phyloP scores from a whole-genome alignment of 495 filamentous ascomycete genomes.

The Penicillium coffeae region DNA sequence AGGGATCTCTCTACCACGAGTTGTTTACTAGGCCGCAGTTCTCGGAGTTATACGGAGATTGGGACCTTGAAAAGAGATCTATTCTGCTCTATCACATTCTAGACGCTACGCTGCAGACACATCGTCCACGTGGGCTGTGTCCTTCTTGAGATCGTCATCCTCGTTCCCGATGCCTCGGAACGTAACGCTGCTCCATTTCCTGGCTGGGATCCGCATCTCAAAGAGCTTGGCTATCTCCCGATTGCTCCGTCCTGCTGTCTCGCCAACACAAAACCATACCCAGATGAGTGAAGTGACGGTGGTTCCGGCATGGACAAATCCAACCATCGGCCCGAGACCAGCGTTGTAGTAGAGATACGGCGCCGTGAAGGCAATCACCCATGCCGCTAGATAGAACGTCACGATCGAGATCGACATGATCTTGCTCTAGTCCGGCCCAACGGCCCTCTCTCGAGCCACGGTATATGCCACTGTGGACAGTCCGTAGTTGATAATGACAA shows the following conservation, averaged over 20 bases:
- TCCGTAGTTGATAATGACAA: no score
- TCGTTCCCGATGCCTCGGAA: neutral
- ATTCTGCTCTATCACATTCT: no score
- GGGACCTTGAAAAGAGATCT: no score
- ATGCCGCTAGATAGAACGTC: conserved; percentile 30
- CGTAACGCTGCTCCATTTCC: conserved; percentile 1
- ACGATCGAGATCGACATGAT: conserved; percentile 30
- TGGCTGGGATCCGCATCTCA: conserved; percentile 19
- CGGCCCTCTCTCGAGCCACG: no score
- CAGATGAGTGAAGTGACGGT: conserved; percentile 28
- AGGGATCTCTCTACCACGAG: no score
- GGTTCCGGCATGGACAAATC: conserved; percentile 33
- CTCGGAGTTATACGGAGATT: no score
- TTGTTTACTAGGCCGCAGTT: no score
- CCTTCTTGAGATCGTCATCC: neutral
- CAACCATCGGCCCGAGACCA: conserved; percentile 34
- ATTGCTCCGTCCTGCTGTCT: conserved; percentile 28
- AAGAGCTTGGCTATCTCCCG: conserved; percentile 32
- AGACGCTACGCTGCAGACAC: no score
- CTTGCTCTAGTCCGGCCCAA: no score
- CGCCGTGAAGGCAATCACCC: conserved; percentile 32
- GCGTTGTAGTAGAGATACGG: conserved; percentile 38
- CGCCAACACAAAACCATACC: conserved; percentile 40
- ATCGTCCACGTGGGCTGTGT: no score
- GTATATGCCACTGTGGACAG: no score